Conservation (phyloP, 176 grass and related monocot genomes). For the Carex cristatella region DNA sequence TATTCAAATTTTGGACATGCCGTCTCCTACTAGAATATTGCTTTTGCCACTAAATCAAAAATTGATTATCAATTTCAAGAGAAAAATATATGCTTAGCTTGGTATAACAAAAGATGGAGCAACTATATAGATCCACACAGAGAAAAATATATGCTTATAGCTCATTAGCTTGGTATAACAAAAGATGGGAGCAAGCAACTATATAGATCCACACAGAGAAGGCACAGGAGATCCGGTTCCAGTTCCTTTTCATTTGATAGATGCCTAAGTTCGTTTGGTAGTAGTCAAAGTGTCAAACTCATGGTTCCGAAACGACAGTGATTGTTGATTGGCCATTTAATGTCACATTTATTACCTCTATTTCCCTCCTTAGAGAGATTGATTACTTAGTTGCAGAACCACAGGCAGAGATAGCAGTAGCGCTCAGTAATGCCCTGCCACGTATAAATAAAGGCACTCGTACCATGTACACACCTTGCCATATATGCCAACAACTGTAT, state of each 20-base stretch:
- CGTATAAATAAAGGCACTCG: not conserved
- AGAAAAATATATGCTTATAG: too few species aligned
- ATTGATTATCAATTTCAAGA: too few species aligned
- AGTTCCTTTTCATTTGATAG: not conserved
- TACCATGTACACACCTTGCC: not conserved
- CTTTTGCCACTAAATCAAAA: too few species aligned
- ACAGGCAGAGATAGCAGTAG: not conserved
- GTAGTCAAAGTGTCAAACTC: constrained; percentile 36
- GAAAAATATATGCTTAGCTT: too few species aligned
- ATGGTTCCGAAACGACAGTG: constrained; percentile 42
- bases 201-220: not conserved
- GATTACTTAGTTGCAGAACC: not conserved
- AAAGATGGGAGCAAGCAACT: too few species aligned
- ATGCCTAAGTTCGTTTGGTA: not conserved
- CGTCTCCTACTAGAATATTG: too few species aligned
- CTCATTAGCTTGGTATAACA: too few species aligned
- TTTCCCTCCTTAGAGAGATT: not conserved
- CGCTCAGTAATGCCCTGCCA: not conserved
- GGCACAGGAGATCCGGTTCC: not conserved
- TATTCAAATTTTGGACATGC: too few species aligned
- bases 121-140: not conserved
- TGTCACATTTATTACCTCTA: not conserved
- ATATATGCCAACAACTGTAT: constrained; percentile 7
- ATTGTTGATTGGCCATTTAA: constrained; percentile 34
- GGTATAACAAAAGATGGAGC: too few species aligned